Conservation (phyloP, 768 basidiomycete genomes). For the Tubosaeta sp. region DNA sequence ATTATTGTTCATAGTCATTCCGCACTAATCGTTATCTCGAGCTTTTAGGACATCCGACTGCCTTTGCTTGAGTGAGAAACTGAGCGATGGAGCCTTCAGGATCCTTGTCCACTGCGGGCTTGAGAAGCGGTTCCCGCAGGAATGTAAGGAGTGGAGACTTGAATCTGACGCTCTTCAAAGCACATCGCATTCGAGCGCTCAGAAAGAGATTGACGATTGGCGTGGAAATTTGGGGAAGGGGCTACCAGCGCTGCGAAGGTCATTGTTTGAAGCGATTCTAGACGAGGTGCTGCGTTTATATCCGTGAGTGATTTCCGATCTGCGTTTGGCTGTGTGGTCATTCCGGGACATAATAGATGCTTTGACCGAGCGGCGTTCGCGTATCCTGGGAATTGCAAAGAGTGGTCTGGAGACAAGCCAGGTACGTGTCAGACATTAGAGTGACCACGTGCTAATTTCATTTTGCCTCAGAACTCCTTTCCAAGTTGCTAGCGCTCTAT, state of each 20-base stretch:
- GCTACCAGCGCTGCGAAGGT: conserved; percentile 5
- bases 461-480: conserved; percentile 9
- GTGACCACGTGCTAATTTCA: background rate
- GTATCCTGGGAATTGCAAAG: background rate
- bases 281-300: conserved; percentile 16
- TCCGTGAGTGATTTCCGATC: conserved; percentile 13
- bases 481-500: background rate
- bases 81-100: conserved; percentile 23
- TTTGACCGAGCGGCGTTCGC: conserved; percentile 14
- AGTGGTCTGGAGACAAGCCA: background rate
- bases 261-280: no score
- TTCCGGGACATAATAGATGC: conserved; percentile 2
- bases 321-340: background rate
- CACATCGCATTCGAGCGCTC: background rate
- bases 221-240: conserved; percentile 2
- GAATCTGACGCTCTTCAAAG: conserved; percentile 1
- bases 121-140: conserved; percentile 18
- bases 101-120: conserved; percentile 31
- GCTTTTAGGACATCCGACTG: no score
- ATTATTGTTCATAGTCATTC: background rate
- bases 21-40: no score
- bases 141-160: conserved; percentile 23
- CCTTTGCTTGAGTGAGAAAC: no score
- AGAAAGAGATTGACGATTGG: background rate
- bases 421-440: background rate